Evolutionary conservation across 208 protist genomes (phyloP).

Genomic region (Wallacemonas sp.): DNA sequence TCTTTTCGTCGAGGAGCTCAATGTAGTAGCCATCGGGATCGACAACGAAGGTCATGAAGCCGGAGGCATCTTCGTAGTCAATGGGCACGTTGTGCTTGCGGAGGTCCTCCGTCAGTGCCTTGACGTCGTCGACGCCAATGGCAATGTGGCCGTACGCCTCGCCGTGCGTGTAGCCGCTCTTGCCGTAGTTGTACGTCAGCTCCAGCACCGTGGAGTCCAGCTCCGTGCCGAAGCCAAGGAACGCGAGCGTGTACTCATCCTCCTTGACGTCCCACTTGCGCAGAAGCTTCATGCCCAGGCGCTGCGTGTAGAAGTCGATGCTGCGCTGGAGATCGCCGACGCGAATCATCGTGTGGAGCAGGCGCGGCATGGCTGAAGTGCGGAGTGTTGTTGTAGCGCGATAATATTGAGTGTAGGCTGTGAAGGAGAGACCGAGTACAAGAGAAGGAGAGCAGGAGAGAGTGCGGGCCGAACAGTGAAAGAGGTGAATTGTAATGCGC

Average conservation of each 20-base stretch:
- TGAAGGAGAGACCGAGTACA: neutral
- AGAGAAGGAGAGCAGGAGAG: neutral
- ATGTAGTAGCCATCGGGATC: conserved; percentile 89
- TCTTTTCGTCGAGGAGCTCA: conserved; percentile 80
- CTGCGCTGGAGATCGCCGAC: conserved; percentile 81
- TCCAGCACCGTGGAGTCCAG: conserved; percentile 71
- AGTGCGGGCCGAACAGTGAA: neutral
- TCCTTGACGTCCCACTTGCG: conserved; percentile 78
- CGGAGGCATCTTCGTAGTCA: conserved; percentile 72
- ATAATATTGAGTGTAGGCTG: no score
- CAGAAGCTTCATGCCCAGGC: conserved; percentile 73
- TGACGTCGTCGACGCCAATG: conserved; percentile 83
- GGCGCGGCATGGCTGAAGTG: conserved; percentile 25
- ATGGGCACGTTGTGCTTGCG: conserved; percentile 50
- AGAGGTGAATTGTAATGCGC: neutral
- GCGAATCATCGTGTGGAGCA: conserved; percentile 89
- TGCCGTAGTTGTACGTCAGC: conserved; percentile 89
- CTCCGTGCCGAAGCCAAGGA: conserved; percentile 81
- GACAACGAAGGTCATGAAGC: conserved; percentile 86
- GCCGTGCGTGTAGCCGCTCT: conserved; percentile 66
- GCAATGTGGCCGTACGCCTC: conserved; percentile 83
- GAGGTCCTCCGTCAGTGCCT: conserved; percentile 43
- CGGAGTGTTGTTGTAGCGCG: no score
- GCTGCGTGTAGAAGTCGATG: conserved; percentile 83
- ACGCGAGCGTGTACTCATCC: conserved; percentile 82